Conservation (phyloP, 1,139 yeast genomes). For the Saccharomyces uvarum region DNA sequence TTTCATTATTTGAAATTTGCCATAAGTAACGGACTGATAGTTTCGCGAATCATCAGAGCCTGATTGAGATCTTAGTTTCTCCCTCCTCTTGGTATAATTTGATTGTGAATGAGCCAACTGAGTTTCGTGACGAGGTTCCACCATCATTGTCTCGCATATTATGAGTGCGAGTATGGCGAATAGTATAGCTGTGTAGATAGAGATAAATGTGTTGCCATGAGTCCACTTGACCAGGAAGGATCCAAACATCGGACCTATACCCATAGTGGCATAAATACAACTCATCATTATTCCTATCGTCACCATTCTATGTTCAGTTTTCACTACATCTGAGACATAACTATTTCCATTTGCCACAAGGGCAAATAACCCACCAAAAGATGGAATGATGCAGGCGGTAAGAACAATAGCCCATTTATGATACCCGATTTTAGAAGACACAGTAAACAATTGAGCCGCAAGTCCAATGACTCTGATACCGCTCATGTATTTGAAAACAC, state of each 20-base stretch:
- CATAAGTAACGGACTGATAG: not conserved
- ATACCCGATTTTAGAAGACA: conserved; percentile 11
- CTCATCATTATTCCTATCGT: conserved; percentile 47
- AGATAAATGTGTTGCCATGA: conserved; percentile 9
- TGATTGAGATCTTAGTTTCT: not conserved
- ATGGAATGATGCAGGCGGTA: conserved; percentile 8
- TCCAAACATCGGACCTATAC: conserved; percentile 50
- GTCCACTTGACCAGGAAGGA: conserved; percentile 32
- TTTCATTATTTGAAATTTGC: conserved; percentile 4
- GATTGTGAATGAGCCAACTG: conserved; percentile 11
- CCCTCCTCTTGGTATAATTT: conserved; percentile 5
- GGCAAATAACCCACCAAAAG: conserved; percentile 42
- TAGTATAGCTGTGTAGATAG: conserved; percentile 8
- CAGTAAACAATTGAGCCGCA: conserved; percentile 8
- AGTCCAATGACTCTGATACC: conserved; percentile 9
- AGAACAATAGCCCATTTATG: conserved; percentile 9
- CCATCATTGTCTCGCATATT: conserved; percentile 8
- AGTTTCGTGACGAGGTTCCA: conserved; percentile 16
- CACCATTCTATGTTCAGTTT: conserved; percentile 42
- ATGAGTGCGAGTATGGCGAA: conserved; percentile 6
- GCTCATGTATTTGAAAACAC: conserved; percentile 17
- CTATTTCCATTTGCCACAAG: conserved; percentile 45
- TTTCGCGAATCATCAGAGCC: conserved; percentile 1
- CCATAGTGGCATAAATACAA: conserved; percentile 44
- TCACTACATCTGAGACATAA: conserved; percentile 52